Evolutionary conservation across 768 basidiomycete species (phyloP), one percentile per base, ranked within the genome.

Genomic region (Leccinum olivaceopallidum): DNA sequence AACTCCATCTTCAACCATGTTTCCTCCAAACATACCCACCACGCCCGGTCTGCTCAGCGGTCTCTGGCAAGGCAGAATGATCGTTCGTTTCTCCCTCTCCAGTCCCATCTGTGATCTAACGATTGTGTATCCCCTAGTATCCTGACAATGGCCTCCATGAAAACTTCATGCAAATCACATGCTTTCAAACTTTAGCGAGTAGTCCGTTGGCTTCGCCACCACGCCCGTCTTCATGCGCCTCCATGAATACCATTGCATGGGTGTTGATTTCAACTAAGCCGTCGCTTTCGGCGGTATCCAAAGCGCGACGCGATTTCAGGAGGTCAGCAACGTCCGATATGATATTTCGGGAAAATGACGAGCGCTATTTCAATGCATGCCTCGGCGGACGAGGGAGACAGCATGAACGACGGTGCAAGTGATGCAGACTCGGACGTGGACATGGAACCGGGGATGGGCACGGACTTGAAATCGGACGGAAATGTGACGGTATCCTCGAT

Each of bases 61-160:
- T 3, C 73, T 81, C 6, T 89, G 84, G 85, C 80, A 85, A 60
- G 89, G 89, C 5, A 77, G 83, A 20, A 79, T 87, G 71, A 73
- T 85, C 58, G 87, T 89, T 56, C 60, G 85, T 81, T 18, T 0
- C 24, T 26, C 9, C 22, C 14, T 61, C 12, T 42, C 0, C 7
- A 14, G 5, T 18, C 32, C 16, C 2, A 5, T n/a, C 0, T 26
- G 6, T 48, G 5, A 48, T 62, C 59, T 65, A 20, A 64, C 26
- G 12, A 4, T 32, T 0, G 3, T 32, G 7, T 55, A 42, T 22
- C 12, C 14, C 20, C 14, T 18, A 74, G 73, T n/a, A 58, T 32
- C 70, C 70, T 2, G 69, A 73, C 18, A 62, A 66, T 2, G 7
- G 1, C 30, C 59, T 62, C 10, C 63, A 73, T 16, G 62, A 34